Conservation (phyloP, 768 basidiomycete genomes). For the Lactarius trivialis region DNA sequence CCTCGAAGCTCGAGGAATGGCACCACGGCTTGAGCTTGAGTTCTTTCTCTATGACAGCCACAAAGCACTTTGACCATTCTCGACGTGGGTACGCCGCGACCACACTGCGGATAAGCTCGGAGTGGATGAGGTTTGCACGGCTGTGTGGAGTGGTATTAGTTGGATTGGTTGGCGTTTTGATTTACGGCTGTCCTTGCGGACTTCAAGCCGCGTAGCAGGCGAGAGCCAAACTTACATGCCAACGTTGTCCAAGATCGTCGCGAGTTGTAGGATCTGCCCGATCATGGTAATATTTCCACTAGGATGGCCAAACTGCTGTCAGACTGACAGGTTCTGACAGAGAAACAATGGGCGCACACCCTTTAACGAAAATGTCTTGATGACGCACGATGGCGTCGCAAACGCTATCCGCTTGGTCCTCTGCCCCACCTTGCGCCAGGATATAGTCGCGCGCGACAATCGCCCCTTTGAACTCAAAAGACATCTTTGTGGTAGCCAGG, state of each 20-base stretch:
- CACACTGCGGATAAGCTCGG: slow-evolving; percentile 37
- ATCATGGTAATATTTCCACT: slow-evolving; percentile 47
- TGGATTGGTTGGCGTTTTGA: background rate
- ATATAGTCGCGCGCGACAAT: slow-evolving; percentile 47
- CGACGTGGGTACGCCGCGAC: slow-evolving; percentile 37
- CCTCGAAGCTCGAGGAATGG: slow-evolving; percentile 43
- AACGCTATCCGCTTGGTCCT: slow-evolving; percentile 47
- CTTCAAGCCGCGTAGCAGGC: background rate
- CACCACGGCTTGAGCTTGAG: slow-evolving; percentile 44
- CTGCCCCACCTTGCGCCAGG: slow-evolving; percentile 35
- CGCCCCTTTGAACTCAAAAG: slow-evolving; percentile 51
- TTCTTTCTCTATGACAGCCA: slow-evolving; percentile 39
- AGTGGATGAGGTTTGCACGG: slow-evolving; percentile 39
- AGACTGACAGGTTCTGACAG: background rate
- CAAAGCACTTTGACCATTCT: slow-evolving; percentile 43
- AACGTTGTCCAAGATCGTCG: slow-evolving; percentile 43
- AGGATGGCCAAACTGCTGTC: slow-evolving; percentile 5
- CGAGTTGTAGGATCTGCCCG: slow-evolving; percentile 44
- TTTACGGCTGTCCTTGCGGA: background rate
- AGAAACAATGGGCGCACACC: slow-evolving; percentile 26
- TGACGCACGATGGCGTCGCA: slow-evolving; percentile 47
- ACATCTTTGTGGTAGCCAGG: slow-evolving; percentile 46
- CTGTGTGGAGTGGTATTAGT: slow-evolving; percentile 24
- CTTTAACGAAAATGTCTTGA: slow-evolving; percentile 42
- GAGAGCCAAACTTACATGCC: slow-evolving; percentile 33